Evolutionary conservation across 2,329 filamentous ascomycete species (phyloP).

Genomic region (Emericellopsis atlantica): DNA sequence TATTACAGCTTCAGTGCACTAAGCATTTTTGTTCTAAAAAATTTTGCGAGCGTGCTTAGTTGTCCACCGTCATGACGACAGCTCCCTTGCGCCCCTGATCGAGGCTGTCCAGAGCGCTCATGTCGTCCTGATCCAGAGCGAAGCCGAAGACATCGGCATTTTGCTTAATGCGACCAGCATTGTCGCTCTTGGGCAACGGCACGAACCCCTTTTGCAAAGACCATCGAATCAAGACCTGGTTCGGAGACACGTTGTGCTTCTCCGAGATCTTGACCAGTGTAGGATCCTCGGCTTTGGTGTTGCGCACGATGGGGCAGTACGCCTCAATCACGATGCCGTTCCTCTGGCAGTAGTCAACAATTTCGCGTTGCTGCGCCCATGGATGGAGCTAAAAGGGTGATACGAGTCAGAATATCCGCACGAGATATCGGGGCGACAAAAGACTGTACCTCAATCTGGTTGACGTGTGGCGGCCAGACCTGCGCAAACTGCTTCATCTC

Average conservation of each 20-base stretch:
- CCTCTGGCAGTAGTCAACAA: slow-evolving; percentile 51
- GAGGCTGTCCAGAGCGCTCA: slow-evolving; percentile 21
- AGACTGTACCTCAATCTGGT: slow-evolving; percentile 52
- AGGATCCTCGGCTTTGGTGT: slow-evolving; percentile 31
- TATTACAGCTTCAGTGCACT: too few relatives aligned
- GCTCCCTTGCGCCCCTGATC: slow-evolving; percentile 11
- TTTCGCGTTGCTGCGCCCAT: slow-evolving; percentile 41
- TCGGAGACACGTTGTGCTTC: slow-evolving; percentile 44
- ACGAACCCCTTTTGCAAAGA: slow-evolving; percentile 56
- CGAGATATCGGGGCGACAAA: neutral
- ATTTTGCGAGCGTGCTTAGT: neutral
- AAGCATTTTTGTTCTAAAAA: too few relatives aligned
- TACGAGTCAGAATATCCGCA: neutral
- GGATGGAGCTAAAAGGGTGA: slow-evolving; percentile 46
- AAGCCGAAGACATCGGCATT: slow-evolving; percentile 51
- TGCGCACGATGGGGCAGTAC: slow-evolving; percentile 19
- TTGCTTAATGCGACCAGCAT: slow-evolving; percentile 39
- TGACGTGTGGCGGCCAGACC: slow-evolving; percentile 54
- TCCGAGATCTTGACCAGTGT: slow-evolving; percentile 41
- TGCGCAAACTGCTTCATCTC: slow-evolving; percentile 50
- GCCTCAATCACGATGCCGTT: slow-evolving; percentile 47
- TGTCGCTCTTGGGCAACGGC: slow-evolving; percentile 54
- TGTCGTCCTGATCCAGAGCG: slow-evolving; percentile 40
- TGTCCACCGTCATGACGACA: slow-evolving; percentile 9
- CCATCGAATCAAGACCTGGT: slow-evolving; percentile 55